Conservation (phyloP, 495 filamentous ascomycete species). For the Talaromyces ruber region DNA sequence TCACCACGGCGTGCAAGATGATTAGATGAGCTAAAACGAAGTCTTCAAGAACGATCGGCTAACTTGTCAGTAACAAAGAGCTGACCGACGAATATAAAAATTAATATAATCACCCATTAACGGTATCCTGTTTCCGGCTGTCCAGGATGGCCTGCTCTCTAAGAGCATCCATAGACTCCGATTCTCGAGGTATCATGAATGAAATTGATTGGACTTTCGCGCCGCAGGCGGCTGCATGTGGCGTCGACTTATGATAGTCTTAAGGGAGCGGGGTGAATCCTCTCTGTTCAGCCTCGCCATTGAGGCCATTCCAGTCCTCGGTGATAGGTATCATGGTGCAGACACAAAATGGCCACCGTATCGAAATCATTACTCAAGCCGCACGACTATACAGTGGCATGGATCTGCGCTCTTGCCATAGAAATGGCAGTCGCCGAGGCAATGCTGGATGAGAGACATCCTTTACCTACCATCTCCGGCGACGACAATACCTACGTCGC, state of each 20-base stretch:
- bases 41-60: no score
- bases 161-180: no score
- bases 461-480: conserved; percentile 6
- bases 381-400: conserved; percentile 23
- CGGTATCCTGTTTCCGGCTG: no score
- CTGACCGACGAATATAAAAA: no score
- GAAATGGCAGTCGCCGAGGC: conserved; percentile 21
- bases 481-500: conserved; percentile 24
- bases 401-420: conserved; percentile 25
- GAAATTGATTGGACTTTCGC: neutral
- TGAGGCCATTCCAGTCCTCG: neutral
- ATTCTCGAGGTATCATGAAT: neutral
- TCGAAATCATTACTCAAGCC: no score
- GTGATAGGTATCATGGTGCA: neutral
- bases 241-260: neutral
- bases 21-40: no score
- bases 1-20: no score
- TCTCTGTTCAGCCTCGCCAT: neutral
- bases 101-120: no score
- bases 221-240: neutral
- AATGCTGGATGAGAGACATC: conserved; percentile 23
- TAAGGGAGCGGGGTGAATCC: neutral
- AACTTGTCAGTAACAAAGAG: neutral
- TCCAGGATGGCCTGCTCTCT: no score
- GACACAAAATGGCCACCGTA: neutral